Conservation (phyloP, 495 filamentous ascomycete genomes). For the Bathelium albidoporum region DNA sequence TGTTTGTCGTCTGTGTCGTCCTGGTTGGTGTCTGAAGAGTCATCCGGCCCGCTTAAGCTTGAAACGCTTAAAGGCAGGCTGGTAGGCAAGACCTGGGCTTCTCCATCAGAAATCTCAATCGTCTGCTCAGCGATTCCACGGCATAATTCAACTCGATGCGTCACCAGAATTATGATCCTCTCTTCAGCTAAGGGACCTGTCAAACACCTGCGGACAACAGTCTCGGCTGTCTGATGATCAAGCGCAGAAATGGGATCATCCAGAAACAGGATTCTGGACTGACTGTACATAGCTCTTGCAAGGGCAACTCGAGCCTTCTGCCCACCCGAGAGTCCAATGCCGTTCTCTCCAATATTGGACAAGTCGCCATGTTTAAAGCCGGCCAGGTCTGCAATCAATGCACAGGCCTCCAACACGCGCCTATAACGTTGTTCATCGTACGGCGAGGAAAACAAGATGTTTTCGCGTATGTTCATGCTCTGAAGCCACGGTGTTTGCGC, state of each 20-base stretch:
- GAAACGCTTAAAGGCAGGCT: background rate
- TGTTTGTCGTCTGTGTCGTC: constrained; percentile 36
- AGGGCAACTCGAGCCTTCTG: constrained; percentile 33
- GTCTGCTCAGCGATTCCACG: constrained; percentile 55
- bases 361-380: constrained; percentile 32
- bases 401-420: constrained; percentile 31
- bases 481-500: constrained; percentile 83
- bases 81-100: constrained; percentile 34
- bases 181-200: constrained; percentile 50
- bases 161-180: constrained; percentile 60
- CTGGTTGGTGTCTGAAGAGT: constrained; percentile 28
- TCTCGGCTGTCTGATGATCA: constrained; percentile 66
- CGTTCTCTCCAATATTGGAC: constrained; percentile 34
- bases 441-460: constrained; percentile 66
- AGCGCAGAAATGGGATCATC: constrained; percentile 37
- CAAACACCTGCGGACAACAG: constrained; percentile 59
- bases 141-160: constrained; percentile 65
- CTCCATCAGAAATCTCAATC: constrained; percentile 51
- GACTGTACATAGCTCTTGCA: constrained; percentile 33
- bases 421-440: constrained; percentile 55
- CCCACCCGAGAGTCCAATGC: constrained; percentile 32
- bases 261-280: constrained; percentile 27
- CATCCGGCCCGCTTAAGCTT: constrained; percentile 16
- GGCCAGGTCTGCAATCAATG: constrained; percentile 29
- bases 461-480: constrained; percentile 80